Percentiles rank a stretch among this genome's conserved stretches.
Conservation (phyloP, 495 filamentous ascomycete genomes). For the Bacidia gigantensis region DNA sequence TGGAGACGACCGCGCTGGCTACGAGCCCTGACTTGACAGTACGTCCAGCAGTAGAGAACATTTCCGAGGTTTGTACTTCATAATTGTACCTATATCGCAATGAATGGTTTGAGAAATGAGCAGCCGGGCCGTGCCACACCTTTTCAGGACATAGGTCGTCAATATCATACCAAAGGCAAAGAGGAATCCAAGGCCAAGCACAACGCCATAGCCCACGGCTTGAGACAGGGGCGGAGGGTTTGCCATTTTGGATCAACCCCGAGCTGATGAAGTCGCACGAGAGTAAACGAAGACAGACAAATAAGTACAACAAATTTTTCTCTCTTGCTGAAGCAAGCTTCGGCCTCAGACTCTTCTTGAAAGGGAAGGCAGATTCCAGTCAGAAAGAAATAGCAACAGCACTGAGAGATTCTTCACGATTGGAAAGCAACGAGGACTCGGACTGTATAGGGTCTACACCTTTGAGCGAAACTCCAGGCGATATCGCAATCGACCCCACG, state of each 20-base stretch:
- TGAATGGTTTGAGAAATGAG: neutral
- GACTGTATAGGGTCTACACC: neutral
- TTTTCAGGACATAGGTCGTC: constrained; percentile 65
- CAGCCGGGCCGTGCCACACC: constrained; percentile 24
- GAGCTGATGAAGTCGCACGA: too few species aligned
- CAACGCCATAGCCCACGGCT: constrained; percentile 72
- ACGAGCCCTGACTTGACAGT: constrained; percentile 92
- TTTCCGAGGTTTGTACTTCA: constrained; percentile 91
- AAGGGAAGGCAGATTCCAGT: neutral
- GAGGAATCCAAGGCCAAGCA: constrained; percentile 61
- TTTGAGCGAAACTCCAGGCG: neutral
- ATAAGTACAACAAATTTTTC: too few species aligned
- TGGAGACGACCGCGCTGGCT: constrained; percentile 87
- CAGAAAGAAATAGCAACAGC: neutral
- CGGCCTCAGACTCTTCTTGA: neutral
- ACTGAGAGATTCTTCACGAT: neutral
- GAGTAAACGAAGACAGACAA: too few species aligned
- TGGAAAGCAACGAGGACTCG: neutral
- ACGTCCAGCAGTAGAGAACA: constrained; percentile 89
- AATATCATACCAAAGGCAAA: constrained; percentile 72
- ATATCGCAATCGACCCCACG: neutral
- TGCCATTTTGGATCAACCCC: constrained; percentile 10
- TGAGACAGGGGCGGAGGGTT: constrained; percentile 43
- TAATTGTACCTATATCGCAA: constrained; percentile 53
- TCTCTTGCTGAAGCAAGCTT: too few species aligned